phyloP scores from a whole-genome alignment of 805 yeast genomes.

The Nakazawaea populi region DNA sequence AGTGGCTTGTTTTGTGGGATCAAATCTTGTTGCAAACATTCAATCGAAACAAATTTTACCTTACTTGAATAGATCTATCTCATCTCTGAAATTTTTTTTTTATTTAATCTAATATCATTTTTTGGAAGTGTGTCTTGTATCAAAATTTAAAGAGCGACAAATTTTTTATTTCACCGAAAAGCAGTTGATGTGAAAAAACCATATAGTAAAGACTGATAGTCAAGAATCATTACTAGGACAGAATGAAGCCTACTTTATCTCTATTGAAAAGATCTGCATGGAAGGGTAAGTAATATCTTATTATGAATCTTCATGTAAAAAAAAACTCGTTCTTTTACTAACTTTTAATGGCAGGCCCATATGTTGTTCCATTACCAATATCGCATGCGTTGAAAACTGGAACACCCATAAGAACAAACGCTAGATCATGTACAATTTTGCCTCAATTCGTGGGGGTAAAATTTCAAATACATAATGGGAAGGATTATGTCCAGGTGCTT shows the following conservation, averaged over 20 bases:
- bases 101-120: background rate
- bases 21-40: conserved; percentile 12
- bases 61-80: conserved; percentile 9
- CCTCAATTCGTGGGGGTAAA: conserved; percentile 95
- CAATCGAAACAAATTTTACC: background rate
- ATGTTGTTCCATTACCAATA: conserved; percentile 91
- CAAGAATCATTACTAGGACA: background rate
- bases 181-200: no score
- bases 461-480: conserved; percentile 95
- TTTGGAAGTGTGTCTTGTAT: background rate
- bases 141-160: background rate
- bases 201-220: no score
- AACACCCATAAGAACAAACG: conserved; percentile 91
- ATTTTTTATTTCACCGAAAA: background rate
- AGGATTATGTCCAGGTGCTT: conserved; percentile 83
- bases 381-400: conserved; percentile 76
- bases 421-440: conserved; percentile 87
- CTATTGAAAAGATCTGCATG: conserved; percentile 49
- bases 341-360: conserved; percentile 52
- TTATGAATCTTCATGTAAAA: no score
- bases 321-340: background rate
- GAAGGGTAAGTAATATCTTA: conserved; percentile 36
- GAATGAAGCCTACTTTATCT: conserved; percentile 34
- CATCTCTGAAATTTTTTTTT: conserved; percentile 9
- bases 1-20: conserved; percentile 12